Evolutionary conservation across 2,329 filamentous ascomycete genomes (phyloP), one percentile per base, ranked within the genome.

Genomic region (Lasiodiplodia sp.): DNA sequence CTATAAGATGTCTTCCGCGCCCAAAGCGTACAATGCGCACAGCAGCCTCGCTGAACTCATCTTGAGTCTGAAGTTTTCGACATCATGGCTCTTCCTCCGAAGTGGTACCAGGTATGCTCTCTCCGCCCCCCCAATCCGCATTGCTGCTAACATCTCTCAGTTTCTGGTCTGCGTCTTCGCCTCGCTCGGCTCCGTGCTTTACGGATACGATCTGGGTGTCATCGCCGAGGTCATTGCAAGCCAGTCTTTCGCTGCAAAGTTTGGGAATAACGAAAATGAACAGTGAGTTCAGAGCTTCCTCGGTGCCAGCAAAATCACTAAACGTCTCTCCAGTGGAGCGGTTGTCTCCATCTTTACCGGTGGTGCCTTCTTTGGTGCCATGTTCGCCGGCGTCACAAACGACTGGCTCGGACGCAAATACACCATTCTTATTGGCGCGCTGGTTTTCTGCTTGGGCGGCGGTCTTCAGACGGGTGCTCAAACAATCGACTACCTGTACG

Each of bases 271-370:
- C 37, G 69, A 75, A 10, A 75, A 80, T 70, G 79, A 84, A 66
- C 76, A 71, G 74, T 77, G 55, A 70, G 73, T 73, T 23, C 6
- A 18, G 16, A 37, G 25, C 51, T 10, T 11, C 2, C 49, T 18
- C 23, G 14, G 28, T 23, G 12, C 21, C 12, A 2, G 16, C 18
- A 12, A n/a, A 34, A 49, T 25, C 10, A 18, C 40, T 49, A 23
- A 67, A 21, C n/a, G 25, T 7, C 16, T 23, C n/a, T 44, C 23
- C 38, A 90, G 85, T 47, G 91, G 91, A 66, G 87, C 91, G 3
- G 90, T 93, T 0, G 92, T 94, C 1, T 92, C 91, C 1, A 85
- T 94, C 69, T 94, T 95, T 78, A 95, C 92, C 0, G 90, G 86
- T 2, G 88, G 92, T 55, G 91, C 91, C 25, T 93, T 93, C 80